Evolutionary conservation across 106 monocot species (phyloP).

Genomic region (Dioscorea alata): DNA sequence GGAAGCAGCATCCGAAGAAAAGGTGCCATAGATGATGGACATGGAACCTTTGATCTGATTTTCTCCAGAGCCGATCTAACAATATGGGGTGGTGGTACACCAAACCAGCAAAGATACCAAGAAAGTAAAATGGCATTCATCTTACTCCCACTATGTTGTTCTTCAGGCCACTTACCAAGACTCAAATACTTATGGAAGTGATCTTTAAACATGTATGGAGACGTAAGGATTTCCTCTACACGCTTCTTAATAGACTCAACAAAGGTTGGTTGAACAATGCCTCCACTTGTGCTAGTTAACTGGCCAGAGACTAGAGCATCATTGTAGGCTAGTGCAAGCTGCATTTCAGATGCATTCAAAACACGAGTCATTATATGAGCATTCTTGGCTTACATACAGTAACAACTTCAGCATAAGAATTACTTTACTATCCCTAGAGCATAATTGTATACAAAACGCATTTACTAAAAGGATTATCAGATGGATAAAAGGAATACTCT

Average conservation of each 20-base stretch:
- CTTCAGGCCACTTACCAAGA: constrained; percentile 37
- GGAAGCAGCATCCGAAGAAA: constrained; percentile 63
- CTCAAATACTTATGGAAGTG: constrained; percentile 43
- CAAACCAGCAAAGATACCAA: constrained; percentile 93
- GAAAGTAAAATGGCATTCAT: constrained; percentile 44
- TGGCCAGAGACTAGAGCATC: constrained; percentile 61
- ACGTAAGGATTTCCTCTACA: constrained; percentile 54
- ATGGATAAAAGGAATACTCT: too few relatives aligned
- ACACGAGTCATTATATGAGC: too few relatives aligned
- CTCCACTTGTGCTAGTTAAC: constrained; percentile 32
- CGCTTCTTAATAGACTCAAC: constrained; percentile 71
- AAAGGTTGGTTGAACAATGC: constrained; percentile 63
- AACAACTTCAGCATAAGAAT: too few relatives aligned
- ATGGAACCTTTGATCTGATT: constrained; percentile 27
- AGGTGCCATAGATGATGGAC: constrained; percentile 34
- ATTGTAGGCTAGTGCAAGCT: constrained; percentile 85
- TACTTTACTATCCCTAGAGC: too few relatives aligned
- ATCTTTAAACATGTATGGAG: constrained; percentile 18
- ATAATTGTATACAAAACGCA: too few relatives aligned
- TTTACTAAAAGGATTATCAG: too few relatives aligned
- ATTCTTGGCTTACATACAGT: too few relatives aligned
- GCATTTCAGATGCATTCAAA: constrained; percentile 1
- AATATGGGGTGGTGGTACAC: constrained; percentile 42
- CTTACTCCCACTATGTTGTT: constrained; percentile 8
- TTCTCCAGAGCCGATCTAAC: constrained; percentile 41